Percentiles rank a stretch among this genome's conserved stretches.
phyloP scores from a whole-genome alignment of 1,284 basidiomycete genomes.

The Sporisorium iseilematis-ciliati region DNA sequence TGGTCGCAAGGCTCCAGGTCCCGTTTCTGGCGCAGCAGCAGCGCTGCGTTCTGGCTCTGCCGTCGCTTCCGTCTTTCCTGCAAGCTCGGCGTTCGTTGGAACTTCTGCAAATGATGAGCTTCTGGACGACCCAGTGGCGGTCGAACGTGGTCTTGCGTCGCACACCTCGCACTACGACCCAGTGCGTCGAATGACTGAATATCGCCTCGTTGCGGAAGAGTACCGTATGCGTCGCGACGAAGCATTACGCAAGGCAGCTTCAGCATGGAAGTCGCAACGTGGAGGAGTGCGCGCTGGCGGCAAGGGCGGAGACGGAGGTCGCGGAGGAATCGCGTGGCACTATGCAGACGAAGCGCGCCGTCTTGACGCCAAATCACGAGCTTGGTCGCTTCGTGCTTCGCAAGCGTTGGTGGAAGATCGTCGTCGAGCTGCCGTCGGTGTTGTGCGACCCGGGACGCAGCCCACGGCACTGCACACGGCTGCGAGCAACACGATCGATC shows the following conservation, averaged over 20 bases:
- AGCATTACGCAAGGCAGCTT: conserved; percentile 64
- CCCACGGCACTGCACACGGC: conserved; percentile 10
- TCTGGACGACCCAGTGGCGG: conserved; percentile 26
- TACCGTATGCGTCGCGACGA: conserved; percentile 65
- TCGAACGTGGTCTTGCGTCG: conserved; percentile 27
- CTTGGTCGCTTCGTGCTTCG: conserved; percentile 67
- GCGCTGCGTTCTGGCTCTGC: conserved; percentile 40
- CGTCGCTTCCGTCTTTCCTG: conserved; percentile 49
- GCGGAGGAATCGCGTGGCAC: conserved; percentile 53
- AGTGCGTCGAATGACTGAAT: conserved; percentile 47
- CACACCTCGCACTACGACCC: conserved; percentile 42
- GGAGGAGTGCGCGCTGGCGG: conserved; percentile 37
- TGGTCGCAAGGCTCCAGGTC: conserved; percentile 31
- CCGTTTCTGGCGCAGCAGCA: conserved; percentile 29
- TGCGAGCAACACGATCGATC: conserved; percentile 62
- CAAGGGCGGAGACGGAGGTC: conserved; percentile 36
- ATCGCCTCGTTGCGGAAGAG: conserved; percentile 54
- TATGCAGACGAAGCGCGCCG: conserved; percentile 69
- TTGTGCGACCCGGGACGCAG: conserved; percentile 14
- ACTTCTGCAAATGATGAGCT: conserved; percentile 9
- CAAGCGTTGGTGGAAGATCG: conserved; percentile 67
- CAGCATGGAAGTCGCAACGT: conserved; percentile 42
- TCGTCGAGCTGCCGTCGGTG: conserved; percentile 41
- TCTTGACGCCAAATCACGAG: conserved; percentile 65
- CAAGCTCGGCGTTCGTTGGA: conserved; percentile 41